Conservation (phyloP, 2,329 filamentous ascomycete species). For the Xylariaceae sp. region DNA sequence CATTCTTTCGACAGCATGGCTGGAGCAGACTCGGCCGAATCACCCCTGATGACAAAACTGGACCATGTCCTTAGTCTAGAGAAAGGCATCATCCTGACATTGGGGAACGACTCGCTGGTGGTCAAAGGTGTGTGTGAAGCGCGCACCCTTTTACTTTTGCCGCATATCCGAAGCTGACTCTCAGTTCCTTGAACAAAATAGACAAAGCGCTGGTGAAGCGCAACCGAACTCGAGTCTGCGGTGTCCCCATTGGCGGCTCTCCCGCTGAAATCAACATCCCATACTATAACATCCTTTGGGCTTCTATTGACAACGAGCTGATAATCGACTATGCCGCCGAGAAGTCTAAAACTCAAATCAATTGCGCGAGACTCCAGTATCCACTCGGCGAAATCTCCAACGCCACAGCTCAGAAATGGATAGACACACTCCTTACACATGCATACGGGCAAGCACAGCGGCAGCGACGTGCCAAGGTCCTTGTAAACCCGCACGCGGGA, state of each 20-base stretch:
- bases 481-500: slow-evolving; percentile 91
- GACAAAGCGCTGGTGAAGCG: slow-evolving; percentile 33
- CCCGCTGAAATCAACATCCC: slow-evolving; percentile 57
- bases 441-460: slow-evolving; percentile 74
- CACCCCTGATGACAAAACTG: not conserved
- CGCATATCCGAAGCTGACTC: not conserved
- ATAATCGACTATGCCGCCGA: slow-evolving; percentile 75
- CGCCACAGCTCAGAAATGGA: slow-evolving; percentile 64
- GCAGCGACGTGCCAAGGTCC: slow-evolving; percentile 80
- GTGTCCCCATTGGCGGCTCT: slow-evolving; percentile 31
- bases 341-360: slow-evolving; percentile 63
- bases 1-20: slow-evolving; percentile 8
- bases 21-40: not conserved
- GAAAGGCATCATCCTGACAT: slow-evolving; percentile 12
- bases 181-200: slow-evolving; percentile 17
- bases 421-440: slow-evolving; percentile 66
- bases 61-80: slow-evolving; percentile 7
- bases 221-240: slow-evolving; percentile 35
- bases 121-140: slow-evolving; percentile 15
- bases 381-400: slow-evolving; percentile 50
- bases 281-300: slow-evolving; percentile 86
- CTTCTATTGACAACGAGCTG: slow-evolving; percentile 67
- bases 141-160: not conserved
- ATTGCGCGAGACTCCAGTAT: slow-evolving; percentile 67
- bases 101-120: slow-evolving; percentile 10